phyloP scores from a whole-genome alignment of 2,329 filamentous ascomycete genomes.

The Parastagonospora nodorum region DNA sequence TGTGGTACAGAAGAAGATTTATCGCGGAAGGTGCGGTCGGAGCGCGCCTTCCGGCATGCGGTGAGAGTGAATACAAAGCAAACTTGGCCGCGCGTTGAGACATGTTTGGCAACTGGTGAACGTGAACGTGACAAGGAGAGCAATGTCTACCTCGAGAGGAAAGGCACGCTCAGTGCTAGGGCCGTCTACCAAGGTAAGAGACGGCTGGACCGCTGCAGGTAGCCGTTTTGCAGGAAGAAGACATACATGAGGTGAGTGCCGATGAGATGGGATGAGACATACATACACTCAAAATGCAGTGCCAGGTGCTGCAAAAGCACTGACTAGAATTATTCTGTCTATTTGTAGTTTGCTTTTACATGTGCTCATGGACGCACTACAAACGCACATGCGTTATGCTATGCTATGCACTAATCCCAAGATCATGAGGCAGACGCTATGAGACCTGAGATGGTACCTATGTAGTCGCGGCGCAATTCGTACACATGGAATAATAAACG shows the following conservation, averaged over 20 bases:
- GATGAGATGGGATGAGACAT: background rate
- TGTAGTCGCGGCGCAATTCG: background rate
- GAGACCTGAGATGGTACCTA: background rate
- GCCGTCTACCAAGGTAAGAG: too few species aligned
- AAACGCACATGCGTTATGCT: conserved; percentile 1
- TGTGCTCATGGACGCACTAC: background rate
- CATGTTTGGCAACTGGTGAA: background rate
- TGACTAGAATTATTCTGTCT: background rate
- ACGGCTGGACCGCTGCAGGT: too few species aligned
- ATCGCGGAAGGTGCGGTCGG: background rate
- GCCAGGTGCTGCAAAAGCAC: background rate
- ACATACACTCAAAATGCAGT: background rate
- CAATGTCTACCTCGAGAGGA: too few species aligned
- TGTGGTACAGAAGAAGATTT: background rate
- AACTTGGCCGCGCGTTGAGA: background rate
- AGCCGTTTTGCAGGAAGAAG: too few species aligned
- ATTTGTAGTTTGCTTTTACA: conserved; percentile 1
- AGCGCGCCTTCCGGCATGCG: background rate
- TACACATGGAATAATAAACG: background rate
- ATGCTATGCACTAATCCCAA: background rate
- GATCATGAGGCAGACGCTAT: background rate
- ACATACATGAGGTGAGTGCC: background rate
- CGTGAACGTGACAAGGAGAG: background rate
- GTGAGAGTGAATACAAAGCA: conserved; percentile 1
- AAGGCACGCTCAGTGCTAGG: too few species aligned